Evolutionary conservation across 257 asterid genomes (phyloP).

Genomic region (Gentiana dahurica): DNA sequence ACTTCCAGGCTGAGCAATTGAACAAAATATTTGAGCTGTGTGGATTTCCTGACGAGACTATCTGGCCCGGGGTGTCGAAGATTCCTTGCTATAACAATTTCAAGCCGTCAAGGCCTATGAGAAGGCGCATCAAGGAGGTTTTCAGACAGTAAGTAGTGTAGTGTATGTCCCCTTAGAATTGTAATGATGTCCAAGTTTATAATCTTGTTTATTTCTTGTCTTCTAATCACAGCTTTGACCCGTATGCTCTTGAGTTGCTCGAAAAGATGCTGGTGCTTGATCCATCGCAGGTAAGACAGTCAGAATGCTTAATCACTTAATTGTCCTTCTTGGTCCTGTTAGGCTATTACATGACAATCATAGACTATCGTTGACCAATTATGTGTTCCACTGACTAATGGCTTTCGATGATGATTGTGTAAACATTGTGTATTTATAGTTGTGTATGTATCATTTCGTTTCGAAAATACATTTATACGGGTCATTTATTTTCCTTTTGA

Average conservation of each 20-base stretch:
- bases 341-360: background rate
- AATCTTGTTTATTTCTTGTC: background rate
- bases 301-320: too few relatives aligned
- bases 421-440: too few relatives aligned
- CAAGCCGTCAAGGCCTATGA: slow-evolving; percentile 60
- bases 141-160: slow-evolving; percentile 63
- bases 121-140: slow-evolving; percentile 73
- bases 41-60: slow-evolving; percentile 69
- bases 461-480: too few relatives aligned
- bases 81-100: slow-evolving; percentile 76
- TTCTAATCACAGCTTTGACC: slow-evolving; percentile 58
- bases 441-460: too few relatives aligned
- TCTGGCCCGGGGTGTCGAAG: slow-evolving; percentile 88
- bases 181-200: background rate
- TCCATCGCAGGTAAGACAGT: slow-evolving; percentile 67
- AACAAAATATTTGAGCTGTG: slow-evolving; percentile 70
- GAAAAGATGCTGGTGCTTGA: slow-evolving; percentile 82
- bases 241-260: slow-evolving; percentile 85
- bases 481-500: background rate
- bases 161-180: slow-evolving; percentile 3
- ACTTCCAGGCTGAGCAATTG: slow-evolving; percentile 67
- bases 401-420: too few relatives aligned
- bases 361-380: too few relatives aligned
- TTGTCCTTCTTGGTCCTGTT: background rate
- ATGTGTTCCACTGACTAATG: too few relatives aligned